Evolutionary conservation across 129 eudicot genomes (phyloP).

Genomic region (Lactuca saligna): DNA sequence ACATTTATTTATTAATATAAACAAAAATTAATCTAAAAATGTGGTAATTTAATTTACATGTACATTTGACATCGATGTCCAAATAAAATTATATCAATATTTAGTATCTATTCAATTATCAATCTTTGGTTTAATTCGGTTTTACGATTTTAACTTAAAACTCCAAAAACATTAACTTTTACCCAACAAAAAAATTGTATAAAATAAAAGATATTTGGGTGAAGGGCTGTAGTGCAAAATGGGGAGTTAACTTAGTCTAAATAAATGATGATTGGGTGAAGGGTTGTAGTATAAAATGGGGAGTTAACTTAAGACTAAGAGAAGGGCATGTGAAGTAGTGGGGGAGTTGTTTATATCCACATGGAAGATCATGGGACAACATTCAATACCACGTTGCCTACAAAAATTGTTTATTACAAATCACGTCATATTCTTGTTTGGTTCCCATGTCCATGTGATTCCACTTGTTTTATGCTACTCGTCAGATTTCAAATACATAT

Average conservation of each 20-base stretch:
- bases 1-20: too few relatives aligned
- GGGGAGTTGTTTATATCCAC: slow-evolving; percentile 31
- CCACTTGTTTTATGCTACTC: slow-evolving; percentile 21
- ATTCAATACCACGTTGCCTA: slow-evolving; percentile 15
- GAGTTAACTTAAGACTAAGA: not conserved
- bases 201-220: slow-evolving; percentile 1
- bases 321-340: slow-evolving; percentile 33
- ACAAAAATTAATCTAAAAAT: too few relatives aligned
- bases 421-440: slow-evolving; percentile 20
- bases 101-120: too few relatives aligned
- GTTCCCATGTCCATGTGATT: slow-evolving; percentile 36
- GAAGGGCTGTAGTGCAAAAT: slow-evolving; percentile 6
- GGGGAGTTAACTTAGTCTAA: not conserved
- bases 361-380: slow-evolving; percentile 37
- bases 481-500: slow-evolving; percentile 20
- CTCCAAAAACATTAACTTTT: not conserved
- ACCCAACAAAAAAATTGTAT: not conserved
- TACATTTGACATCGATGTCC: too few relatives aligned
- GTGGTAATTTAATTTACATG: too few relatives aligned
- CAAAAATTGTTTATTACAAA: not conserved
- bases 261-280: slow-evolving; percentile 1
- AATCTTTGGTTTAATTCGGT: not conserved
- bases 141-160: not conserved
- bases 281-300: slow-evolving; percentile 1
- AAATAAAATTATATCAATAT: too few relatives aligned